Base-by-base conservation (phyloP, 192 early-diverging fungal genomes). In the Radiomyces spectabilis region DNA sequence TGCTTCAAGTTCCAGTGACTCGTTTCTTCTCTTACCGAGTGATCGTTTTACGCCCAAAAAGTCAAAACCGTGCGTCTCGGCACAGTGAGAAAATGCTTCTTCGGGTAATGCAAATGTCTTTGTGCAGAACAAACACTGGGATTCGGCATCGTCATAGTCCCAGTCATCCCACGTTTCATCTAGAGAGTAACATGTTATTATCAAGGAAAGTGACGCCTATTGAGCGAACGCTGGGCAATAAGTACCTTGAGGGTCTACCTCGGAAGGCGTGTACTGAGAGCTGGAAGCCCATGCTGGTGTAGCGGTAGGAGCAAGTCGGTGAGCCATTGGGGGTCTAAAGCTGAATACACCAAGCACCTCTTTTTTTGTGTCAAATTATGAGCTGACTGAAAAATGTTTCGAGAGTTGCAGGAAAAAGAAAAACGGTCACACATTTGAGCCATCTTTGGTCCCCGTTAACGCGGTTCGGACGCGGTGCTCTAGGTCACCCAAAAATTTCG, bases 91-190 rank as follows among this genome's bases (percentile, higher is more conserved):
- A 64, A 90, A 90, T 41, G 81, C 59, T 9, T 75, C 61, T 18
- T 53, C 37, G n/a, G 79, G 57, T 29, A 63, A 55, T n/a, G 65
- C 49, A 46, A 77, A 85, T 3, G 64, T 68, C 21, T 74, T 53
- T 3, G 75, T 16, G 61, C 87, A 90, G 62, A 87, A 87, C 44
- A 90, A 76, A 61, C 87, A 90, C 61, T 85, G 79, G 65, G 79
- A 65, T 0, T 75, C 72, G 9, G 59, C 57, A 10, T 61, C 81
- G 47, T 80, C 78, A 33, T 79, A 74, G 30, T 86, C 83, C 84
- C 86, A 87, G 40, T 79, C 82, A 26, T 85, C 82, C 76, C 76
- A 78, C 24, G 57, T 47, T 33, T 73, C 65, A 48, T 78, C 76
- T 78, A 37, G 9, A 37, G 21, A 7, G 38, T 0, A 15, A 15